Base-by-base conservation (phyloP, 331 rosid genomes). In the Rosa hybrid region DNA sequence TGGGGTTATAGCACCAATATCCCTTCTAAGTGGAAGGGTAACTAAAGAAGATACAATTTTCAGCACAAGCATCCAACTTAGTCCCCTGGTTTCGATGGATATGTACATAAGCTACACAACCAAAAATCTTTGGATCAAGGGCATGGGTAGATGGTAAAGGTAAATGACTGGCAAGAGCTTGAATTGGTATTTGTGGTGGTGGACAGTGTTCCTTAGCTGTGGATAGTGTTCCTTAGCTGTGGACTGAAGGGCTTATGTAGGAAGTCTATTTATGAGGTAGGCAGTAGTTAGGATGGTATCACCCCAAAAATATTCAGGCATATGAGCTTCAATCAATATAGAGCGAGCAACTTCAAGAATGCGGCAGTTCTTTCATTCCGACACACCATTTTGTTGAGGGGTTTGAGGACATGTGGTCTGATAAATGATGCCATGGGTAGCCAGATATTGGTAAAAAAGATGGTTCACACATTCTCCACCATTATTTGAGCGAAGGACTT, bases 121-220 rank as follows among this genome's bases (percentile, higher is more conserved):
- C 5, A 14, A 53, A 53, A 18, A 53, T 17, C 8, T 4, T 14
- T 39, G 6, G 72, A 12, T 7, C 21, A 13, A 68, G 20, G 8
- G 34, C 38, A 62, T 21, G 38, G 2, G 7, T 8, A 4, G 68
- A 27, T 51, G 25, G 27, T 20, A 56, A 25, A 8, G 67, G 30
- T 27, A 27, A 27, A 27, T 27, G 30, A 27, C 30, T 27, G 30
- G 30, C 30, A 27, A 27, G 30, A 21, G 38, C 13, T 21, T 21
- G 16, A 1, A 57, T 20, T 20, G 64, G 27, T 57, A 10, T 18
- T 7, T 18, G 14, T 51, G n/a, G 34, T 14, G 9, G 34, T 34
- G 34, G 1, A 0, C 3, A 3, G 3, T 9, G 0, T 13, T 6
- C 20, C 2, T 27, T 34, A 1, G 1, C 17, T 1, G 30, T 27